Percentiles rank a stretch among this genome's conserved stretches.
phyloP scores from a whole-genome alignment of 2,329 filamentous ascomycete species.

The Juglanconis sp. region DNA sequence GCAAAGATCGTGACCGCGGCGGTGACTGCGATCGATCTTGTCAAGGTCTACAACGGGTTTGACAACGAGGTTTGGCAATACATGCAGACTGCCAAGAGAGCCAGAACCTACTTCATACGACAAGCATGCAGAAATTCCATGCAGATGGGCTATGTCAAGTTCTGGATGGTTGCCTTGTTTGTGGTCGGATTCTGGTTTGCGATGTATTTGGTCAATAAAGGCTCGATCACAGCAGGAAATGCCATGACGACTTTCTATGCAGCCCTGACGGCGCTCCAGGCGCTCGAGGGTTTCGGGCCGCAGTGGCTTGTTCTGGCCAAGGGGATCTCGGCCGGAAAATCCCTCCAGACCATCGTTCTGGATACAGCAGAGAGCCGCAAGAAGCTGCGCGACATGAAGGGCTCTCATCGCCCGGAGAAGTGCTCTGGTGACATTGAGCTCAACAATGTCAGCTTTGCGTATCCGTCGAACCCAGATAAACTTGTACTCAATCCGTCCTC shows the following conservation, averaged over 20 bases:
- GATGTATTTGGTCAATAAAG: constrained; percentile 61
- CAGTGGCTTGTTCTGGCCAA: constrained; percentile 76
- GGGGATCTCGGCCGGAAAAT: constrained; percentile 69
- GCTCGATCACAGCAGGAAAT: constrained; percentile 57
- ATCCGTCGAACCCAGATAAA: constrained; percentile 65
- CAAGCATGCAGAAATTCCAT: constrained; percentile 67
- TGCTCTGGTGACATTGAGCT: constrained; percentile 70
- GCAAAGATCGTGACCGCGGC: constrained; percentile 70
- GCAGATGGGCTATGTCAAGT: constrained; percentile 70
- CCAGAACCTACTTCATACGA: constrained; percentile 60
- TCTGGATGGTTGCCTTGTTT: constrained; percentile 76
- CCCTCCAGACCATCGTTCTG: constrained; percentile 49
- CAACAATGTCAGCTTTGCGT: constrained; percentile 73
- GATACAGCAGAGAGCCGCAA: constrained; percentile 27
- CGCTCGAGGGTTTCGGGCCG: constrained; percentile 70
- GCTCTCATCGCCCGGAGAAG: constrained; percentile 25
- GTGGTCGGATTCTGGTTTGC: constrained; percentile 91
- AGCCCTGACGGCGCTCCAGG: constrained; percentile 71
- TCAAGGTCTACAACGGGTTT: constrained; percentile 82
- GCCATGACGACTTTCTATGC: constrained; percentile 85
- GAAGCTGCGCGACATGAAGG: constrained; percentile 18
- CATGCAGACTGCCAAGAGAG: constrained; percentile 48
- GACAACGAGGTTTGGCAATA: constrained; percentile 68
- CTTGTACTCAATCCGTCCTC: constrained; percentile 58
- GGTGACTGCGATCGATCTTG: constrained; percentile 72